These are phyloP conservation scores for Sinapis alba DNA, from an alignment of 441 rosid genomes.

Conservation along the genomic window DNA sequence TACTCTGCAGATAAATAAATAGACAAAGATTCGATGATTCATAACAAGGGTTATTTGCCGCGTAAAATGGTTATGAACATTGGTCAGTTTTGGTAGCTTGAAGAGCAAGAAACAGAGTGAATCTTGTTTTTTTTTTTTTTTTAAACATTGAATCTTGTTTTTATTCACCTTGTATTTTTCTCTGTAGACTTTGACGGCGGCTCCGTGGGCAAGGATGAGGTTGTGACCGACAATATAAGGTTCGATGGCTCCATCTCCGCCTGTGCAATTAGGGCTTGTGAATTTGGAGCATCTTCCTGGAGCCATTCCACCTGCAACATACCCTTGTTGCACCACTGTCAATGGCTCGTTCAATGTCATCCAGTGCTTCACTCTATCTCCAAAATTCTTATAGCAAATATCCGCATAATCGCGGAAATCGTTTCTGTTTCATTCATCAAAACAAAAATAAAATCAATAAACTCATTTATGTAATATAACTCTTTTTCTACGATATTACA, in stretches of 20 bases:
- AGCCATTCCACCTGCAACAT: slow-evolving; percentile 38
- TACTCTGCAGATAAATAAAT: neutral
- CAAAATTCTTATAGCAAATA: slow-evolving; percentile 61
- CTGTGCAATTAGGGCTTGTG: slow-evolving; percentile 46
- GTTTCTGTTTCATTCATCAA: slow-evolving; percentile 36
- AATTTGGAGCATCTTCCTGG: slow-evolving; percentile 70
- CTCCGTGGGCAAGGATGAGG: slow-evolving; percentile 70
- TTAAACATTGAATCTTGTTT: too few species aligned
- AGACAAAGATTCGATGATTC: neutral
- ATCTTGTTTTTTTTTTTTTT: neutral
- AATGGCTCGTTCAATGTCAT: slow-evolving; percentile 72
- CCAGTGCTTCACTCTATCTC: slow-evolving; percentile 83
- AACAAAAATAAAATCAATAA: too few species aligned
- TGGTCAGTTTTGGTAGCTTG: neutral
- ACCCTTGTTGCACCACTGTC: slow-evolving; percentile 45
- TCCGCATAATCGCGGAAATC: slow-evolving; percentile 58
- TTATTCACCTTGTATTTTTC: slow-evolving; percentile 52
- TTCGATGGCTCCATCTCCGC: slow-evolving; percentile 67
- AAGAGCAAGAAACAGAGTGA: slow-evolving; percentile 1
- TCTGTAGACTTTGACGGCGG: slow-evolving; percentile 57
- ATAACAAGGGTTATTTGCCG: neutral
- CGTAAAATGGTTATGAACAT: neutral
- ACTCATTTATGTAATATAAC: neutral
- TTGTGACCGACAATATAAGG: slow-evolving; percentile 71
- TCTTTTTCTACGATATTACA: too few species aligned